Base-by-base conservation (phyloP, 179 eudicot genomes). In the Nepenthes alata region DNA sequence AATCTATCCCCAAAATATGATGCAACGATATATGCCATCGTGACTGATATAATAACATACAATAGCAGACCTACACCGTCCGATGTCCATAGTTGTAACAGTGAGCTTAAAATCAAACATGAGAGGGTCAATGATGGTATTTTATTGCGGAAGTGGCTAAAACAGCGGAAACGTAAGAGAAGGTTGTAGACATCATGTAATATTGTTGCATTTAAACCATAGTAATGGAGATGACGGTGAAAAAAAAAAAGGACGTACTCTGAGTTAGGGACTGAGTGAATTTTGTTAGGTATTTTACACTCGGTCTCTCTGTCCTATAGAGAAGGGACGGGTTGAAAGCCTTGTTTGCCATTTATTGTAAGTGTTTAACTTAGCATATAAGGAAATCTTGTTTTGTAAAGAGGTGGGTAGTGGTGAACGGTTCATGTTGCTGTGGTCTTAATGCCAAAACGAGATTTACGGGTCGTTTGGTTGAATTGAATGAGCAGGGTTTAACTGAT, bases 1-100 rank as follows among this genome's bases (percentile, higher is more conserved):
- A 74, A 62, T 41, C 44, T 71, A 60, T 63, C 62, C 60, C 91
- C 96, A 1, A 84, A 81, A 70, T 82, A 74, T 37, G 96, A 84
- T 67, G 69, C 69, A 48, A 72, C 79, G 9, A 63, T 68, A 41
- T 81, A 84, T 64, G 95, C 95, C 7, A 70, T 86, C 0, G 89
- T 77, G 3, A 91, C 97, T 34, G 85, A 81, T 74, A 71, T 84
- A 11, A 60, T 76, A 11, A 64, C 74, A 57, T 78, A 72, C 58
- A 63, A 63, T 52, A 69, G 69, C 51, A 8, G 50, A 50, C 51
- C 34, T 11, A 16, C 5, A 12, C 34, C 63, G 59, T 53, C 60
- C 6, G 65, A 66, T 12, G 53, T 35, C 41, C 45, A 57, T 34
- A 38, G 61, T 11, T 57, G 58, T 47, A 75, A 75, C 8, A 80